These are phyloP conservation scores for Schwanniomyces sp. DNA, from an alignment of 805 yeast genomes.

Conservation along the genomic window DNA sequence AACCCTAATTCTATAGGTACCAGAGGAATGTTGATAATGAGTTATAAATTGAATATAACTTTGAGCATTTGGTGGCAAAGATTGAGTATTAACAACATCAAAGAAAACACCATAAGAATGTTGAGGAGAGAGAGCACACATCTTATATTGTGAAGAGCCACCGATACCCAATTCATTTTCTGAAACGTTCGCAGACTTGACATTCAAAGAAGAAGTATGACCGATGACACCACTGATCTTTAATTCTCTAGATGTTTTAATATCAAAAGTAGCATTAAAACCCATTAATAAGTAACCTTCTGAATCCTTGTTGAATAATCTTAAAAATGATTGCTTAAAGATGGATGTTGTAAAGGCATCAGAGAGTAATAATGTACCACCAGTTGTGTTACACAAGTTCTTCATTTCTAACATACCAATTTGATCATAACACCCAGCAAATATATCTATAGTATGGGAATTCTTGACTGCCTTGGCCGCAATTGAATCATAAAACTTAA, in stretches of 20 bases:
- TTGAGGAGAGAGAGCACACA: conserved; percentile 82
- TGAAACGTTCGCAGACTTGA: conserved; percentile 72
- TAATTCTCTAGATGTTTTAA: conserved; percentile 82
- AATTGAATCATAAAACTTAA: conserved; percentile 72
- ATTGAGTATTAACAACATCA: conserved; percentile 59
- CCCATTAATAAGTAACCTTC: conserved; percentile 88
- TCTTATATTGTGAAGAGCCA: conserved; percentile 83
- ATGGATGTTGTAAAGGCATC: conserved; percentile 95
- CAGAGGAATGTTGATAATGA: conserved; percentile 93
- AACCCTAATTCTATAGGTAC: conserved; percentile 83
- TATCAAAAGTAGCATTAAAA: conserved; percentile 84
- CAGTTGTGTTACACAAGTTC: conserved; percentile 77
- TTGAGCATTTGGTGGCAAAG: conserved; percentile 48
- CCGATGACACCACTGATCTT: conserved; percentile 94
- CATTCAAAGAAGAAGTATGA: conserved; percentile 75
- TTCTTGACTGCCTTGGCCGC: conserved; percentile 67
- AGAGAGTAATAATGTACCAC: conserved; percentile 83
- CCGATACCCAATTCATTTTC: conserved; percentile 95
- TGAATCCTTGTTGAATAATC: conserved; percentile 83
- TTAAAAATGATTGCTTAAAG: conserved; percentile 87
- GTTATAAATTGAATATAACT: conserved; percentile 82
- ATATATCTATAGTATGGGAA: conserved; percentile 84
- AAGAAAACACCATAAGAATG: conserved; percentile 89
- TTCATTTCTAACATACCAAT: conserved; percentile 95
- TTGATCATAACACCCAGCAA: conserved; percentile 96